These are phyloP conservation scores for Termitomyces sp. DNA, from an alignment of 768 basidiomycete species.

Conservation along the genomic window DNA sequence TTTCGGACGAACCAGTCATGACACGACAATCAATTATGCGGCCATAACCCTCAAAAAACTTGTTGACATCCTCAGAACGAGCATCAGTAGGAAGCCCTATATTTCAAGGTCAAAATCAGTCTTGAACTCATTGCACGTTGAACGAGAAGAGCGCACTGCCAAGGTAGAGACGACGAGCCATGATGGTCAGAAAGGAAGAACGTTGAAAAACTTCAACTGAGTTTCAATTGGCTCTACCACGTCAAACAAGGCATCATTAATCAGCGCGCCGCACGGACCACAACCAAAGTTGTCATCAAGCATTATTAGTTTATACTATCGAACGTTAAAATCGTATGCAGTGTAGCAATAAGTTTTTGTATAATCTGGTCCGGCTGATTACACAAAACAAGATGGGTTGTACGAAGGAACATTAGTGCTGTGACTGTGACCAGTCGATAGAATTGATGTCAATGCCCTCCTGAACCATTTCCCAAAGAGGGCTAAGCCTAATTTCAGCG, in stretches of 20 bases:
- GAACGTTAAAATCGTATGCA: background rate
- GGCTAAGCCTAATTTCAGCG: slow-evolving; percentile 39
- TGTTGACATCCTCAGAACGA: slow-evolving; percentile 78
- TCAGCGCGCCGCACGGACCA: slow-evolving; percentile 6
- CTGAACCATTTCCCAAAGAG: slow-evolving; percentile 99
- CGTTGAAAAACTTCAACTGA: slow-evolving; percentile 31
- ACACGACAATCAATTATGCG: slow-evolving; percentile 87
- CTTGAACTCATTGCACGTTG: background rate
- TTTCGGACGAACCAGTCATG: slow-evolving; percentile 77
- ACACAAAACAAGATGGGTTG: slow-evolving; percentile 5
- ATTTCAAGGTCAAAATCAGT: background rate
- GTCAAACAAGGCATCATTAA: slow-evolving; percentile 16
- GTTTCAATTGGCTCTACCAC: slow-evolving; percentile 42
- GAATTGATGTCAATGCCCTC: slow-evolving; percentile 95
- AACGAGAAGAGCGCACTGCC: slow-evolving; percentile 50
- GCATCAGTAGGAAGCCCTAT: slow-evolving; percentile 79
- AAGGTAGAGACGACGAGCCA: slow-evolving; percentile 84
- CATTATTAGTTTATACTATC: background rate
- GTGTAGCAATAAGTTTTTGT: background rate
- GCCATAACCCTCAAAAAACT: slow-evolving; percentile 89
- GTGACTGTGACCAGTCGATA: slow-evolving; percentile 95
- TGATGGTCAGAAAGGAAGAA: slow-evolving; percentile 38
- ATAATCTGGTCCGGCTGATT: background rate
- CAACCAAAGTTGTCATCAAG: background rate
- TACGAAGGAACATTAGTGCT: slow-evolving; percentile 47